Evolutionary conservation across 176 grass and related monocot genomes (phyloP), one percentile per base, ranked within the genome.

Genomic region (Cenchrus americanus): DNA sequence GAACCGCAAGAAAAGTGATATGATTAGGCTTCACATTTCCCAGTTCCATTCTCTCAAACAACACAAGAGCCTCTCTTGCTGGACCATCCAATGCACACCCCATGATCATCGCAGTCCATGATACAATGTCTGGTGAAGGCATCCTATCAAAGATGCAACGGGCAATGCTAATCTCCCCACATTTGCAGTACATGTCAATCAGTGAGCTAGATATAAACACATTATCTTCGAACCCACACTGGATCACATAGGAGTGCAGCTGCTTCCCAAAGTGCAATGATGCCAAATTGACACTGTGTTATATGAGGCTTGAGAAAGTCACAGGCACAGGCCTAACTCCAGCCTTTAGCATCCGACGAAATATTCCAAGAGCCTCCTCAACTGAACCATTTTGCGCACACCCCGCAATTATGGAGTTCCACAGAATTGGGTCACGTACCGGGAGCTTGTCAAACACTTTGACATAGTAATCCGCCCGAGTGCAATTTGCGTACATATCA

Each of bases 151-250:
- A 94, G 24, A 94, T 43, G 15, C 21, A 22, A 3, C 73, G 89
- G 62, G 89, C 89, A 37, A 69, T 79, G 71, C 32, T 82, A 66
- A 92, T 58, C 47, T 88, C 85, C 24, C 92, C 89, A 85, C 89
- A 94, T 87, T 94, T 94, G 78, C 87, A 88, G 66, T 94, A 92
- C 89, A 92, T 94, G 43, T 92, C 89, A 83, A 94, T 82, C 8
- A 94, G 87, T 18, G 92, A 91, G 68, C 89, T 94, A 71, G 84
- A 83, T 66, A 94, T 68, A 41, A 94, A 94, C 17, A 80, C 21
- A 47, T 89, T 87, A 79, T 22, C 64, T 72, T 76, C 78, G 13
- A 94, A 91, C 27, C 66, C 78, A 62, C 84, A 68, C 61, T 66
- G 42, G 58, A 92, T 82, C 21, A 91, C 78, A 69, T 87, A 89